phyloP scores from a whole-genome alignment of 2,329 filamentous ascomycete species.

The Lasiodiplodia sp. region DNA sequence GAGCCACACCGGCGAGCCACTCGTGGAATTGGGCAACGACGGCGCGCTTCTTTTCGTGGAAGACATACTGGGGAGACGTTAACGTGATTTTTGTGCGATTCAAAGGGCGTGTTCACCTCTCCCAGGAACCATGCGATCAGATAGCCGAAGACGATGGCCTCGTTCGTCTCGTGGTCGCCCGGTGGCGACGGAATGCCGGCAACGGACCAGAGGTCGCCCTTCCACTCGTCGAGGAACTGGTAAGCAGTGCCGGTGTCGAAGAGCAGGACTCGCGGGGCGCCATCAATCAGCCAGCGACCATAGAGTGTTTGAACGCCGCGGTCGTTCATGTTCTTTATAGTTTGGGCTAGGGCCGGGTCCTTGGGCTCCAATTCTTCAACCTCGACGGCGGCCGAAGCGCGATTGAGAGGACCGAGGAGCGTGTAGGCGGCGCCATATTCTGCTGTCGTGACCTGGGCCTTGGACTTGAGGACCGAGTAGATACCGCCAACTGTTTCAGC shows the following conservation, averaged over 20 bases:
- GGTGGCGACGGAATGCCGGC: slow-evolving; percentile 94
- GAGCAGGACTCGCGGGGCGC: slow-evolving; percentile 88
- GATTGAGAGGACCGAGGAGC: slow-evolving; percentile 92
- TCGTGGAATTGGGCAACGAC: slow-evolving; percentile 99
- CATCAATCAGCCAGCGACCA: slow-evolving; percentile 96
- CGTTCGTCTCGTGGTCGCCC: slow-evolving; percentile 93
- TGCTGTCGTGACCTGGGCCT: slow-evolving; percentile 94
- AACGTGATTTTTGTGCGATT: slow-evolving; percentile 30
- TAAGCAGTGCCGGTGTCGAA: slow-evolving; percentile 97
- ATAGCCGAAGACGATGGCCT: slow-evolving; percentile 97
- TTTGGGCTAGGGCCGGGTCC: slow-evolving; percentile 77
- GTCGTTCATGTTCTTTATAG: slow-evolving; percentile 91
- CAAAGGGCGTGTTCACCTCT: slow-evolving; percentile 69
- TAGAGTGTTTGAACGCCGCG: slow-evolving; percentile 90
- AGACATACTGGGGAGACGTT: slow-evolving; percentile 73
- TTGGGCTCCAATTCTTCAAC: slow-evolving; percentile 91
- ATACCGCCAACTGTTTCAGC: slow-evolving; percentile 82
- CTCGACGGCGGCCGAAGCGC: slow-evolving; percentile 95
- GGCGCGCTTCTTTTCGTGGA: slow-evolving; percentile 87
- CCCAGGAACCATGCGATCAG: slow-evolving; percentile 97
- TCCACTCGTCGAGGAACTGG: slow-evolving; percentile 93
- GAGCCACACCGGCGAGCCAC: slow-evolving; percentile 93
- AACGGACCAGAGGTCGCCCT: slow-evolving; percentile 90
- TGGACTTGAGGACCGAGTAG: slow-evolving; percentile 99
- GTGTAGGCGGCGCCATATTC: slow-evolving; percentile 99